These are phyloP conservation scores for Agapanthus africanus DNA, from an alignment of 106 monocot species.

Conservation along the genomic window DNA sequence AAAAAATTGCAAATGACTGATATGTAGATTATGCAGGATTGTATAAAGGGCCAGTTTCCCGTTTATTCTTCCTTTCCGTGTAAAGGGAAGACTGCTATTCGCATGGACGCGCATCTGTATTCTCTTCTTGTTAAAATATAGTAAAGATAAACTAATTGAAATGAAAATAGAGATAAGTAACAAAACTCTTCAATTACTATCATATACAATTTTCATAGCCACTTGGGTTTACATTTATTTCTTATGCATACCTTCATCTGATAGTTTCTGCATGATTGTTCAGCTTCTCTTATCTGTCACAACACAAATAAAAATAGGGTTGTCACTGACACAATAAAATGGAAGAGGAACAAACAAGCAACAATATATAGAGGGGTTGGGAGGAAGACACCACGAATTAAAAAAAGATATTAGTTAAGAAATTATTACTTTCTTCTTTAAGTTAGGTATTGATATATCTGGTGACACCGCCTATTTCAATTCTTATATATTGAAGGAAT, in stretches of 20 bases:
- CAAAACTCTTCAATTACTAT: background rate
- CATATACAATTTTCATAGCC: background rate
- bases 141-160: background rate
- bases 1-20: background rate
- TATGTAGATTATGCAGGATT: background rate
- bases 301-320: background rate
- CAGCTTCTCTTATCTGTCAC: constrained; percentile 44
- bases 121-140: background rate
- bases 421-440: background rate
- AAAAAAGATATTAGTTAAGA: background rate
- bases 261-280: constrained; percentile 44
- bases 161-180: background rate
- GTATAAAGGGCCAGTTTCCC: background rate
- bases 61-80: background rate
- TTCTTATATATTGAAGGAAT: background rate
- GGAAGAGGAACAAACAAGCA: background rate
- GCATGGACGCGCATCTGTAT: background rate
- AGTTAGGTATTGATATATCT: background rate
- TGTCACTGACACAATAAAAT: background rate
- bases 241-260: constrained; percentile 42
- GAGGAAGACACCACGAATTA: background rate
- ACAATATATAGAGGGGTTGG: no score
- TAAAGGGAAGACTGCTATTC: background rate
- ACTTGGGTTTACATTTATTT: background rate
- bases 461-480: background rate